These are phyloP conservation scores for Aspergillus felis DNA, from an alignment of 2,329 filamentous ascomycete genomes.

Conservation along the genomic window DNA sequence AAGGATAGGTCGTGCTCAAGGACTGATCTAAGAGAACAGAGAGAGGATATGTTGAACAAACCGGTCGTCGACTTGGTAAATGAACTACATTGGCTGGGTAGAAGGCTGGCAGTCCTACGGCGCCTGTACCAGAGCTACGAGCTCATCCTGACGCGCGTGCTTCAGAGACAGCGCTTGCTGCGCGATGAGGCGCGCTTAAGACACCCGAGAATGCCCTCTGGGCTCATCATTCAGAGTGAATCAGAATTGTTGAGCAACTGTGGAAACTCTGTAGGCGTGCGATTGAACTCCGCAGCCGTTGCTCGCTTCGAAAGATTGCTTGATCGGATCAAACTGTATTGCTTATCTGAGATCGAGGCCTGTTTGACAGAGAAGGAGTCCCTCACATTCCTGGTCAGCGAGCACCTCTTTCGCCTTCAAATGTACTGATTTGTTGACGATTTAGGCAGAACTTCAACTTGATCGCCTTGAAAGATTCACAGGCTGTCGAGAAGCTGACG, in stretches of 20 bases:
- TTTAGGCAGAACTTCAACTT: conserved; percentile 67
- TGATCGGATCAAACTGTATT: conserved; percentile 60
- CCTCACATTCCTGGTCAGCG: conserved; percentile 61
- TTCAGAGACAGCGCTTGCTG: conserved; percentile 48
- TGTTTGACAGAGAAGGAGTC: conserved; percentile 67
- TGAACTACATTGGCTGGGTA: conserved; percentile 56
- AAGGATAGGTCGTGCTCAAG: neutral
- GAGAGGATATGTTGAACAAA: conserved; percentile 53
- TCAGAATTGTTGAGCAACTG: conserved; percentile 14
- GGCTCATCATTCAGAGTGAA: conserved; percentile 22
- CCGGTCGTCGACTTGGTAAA: conserved; percentile 45
- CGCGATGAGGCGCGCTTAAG: conserved; percentile 31
- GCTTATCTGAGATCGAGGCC: conserved; percentile 60
- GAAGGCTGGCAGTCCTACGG: conserved; percentile 58
- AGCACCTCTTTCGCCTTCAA: neutral
- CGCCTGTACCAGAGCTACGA: conserved; percentile 61
- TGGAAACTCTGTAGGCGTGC: conserved; percentile 36
- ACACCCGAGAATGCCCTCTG: conserved; percentile 14
- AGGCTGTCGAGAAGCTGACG: conserved; percentile 67
- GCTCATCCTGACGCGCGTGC: conserved; percentile 58
- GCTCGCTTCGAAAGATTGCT: conserved; percentile 58
- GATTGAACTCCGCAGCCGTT: conserved; percentile 47
- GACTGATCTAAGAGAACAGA: conserved; percentile 28
- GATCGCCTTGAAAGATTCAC: conserved; percentile 70
- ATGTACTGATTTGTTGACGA: conserved; percentile 4